Base-by-base conservation (phyloP, 2,329 filamentous ascomycete species). In the Talaromyces albobiverticillius region DNA sequence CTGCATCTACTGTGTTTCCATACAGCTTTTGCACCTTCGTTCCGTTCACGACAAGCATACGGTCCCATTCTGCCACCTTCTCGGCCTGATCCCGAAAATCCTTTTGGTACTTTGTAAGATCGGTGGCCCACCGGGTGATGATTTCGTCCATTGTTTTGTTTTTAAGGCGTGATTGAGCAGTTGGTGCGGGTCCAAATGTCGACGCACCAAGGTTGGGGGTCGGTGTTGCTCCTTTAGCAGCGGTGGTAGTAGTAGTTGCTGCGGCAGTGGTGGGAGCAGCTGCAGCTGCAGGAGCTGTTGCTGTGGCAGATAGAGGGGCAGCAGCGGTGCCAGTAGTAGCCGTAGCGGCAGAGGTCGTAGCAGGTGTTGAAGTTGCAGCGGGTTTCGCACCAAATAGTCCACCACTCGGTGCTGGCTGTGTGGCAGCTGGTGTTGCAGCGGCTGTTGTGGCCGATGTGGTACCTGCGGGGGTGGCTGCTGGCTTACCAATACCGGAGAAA, bases 101-200 rank as follows among this genome's bases (percentile, higher is more conserved):
- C 70, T 96, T 95, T 67, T 97, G 93, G 67, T 99, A 96, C 67
- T 95, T 95, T 51, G 91, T 88, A 47, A 99, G 79, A 67, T 97
- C 94, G 0, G 91, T 90, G 2, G 94, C 94, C 94, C 94, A 99
- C 29, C 91, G 86, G 3, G 90, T 96, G 61, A 99, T 91, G 60
- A 99, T 96, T 70, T 99, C 94, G 67, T 99, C 94, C 89, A 99
- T 96, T 0, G 93, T 96, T 76, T 96, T 97, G 73, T 96, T 96
- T 79, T 96, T 96, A 34, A 99, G 79, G 25, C 94, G 87, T 3
- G 93, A 94, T 64, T 95, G 85, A 2, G 79, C 75, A 54, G 91
- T 87, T 14, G 94, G 93, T 2, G 86, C 78, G 1, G 92, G 90
- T 0, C 92, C 92, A 31, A 84, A 79, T 3, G 89, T 95, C 1